phyloP scores from a whole-genome alignment of 1,284 basidiomycete genomes.

The Polyporus tsugae region DNA sequence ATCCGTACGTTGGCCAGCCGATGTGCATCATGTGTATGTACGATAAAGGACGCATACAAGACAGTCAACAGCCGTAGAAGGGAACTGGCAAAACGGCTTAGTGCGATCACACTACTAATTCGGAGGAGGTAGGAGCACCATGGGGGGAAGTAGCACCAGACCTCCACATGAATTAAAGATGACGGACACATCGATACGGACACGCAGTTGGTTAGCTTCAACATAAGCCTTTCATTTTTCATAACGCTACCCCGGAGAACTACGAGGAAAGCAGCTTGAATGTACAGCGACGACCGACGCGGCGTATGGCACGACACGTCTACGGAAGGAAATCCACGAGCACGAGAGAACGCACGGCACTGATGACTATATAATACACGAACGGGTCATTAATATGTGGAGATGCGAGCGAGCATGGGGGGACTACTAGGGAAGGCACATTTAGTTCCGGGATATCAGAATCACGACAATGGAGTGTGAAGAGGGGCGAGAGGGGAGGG shows the following conservation, averaged over 20 bases:
- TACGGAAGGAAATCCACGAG: background rate
- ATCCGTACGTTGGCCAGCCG: too few species aligned
- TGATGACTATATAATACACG: slow-evolving; percentile 7
- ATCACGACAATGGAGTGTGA: background rate
- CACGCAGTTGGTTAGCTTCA: background rate
- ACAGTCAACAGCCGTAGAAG: too few species aligned
- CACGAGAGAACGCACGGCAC: slow-evolving; percentile 1
- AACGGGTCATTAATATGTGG: slow-evolving; percentile 2
- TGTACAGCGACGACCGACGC: slow-evolving; percentile 2
- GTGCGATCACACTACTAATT: too few species aligned
- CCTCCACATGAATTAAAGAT: too few species aligned
- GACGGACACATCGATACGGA: too few species aligned
- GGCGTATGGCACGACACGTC: background rate
- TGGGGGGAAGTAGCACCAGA: too few species aligned
- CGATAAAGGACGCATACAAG: too few species aligned
- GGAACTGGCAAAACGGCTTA: too few species aligned
- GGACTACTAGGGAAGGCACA: background rate
- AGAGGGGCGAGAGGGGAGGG: background rate
- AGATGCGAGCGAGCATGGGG: background rate
- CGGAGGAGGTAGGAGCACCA: too few species aligned
- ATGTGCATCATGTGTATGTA: too few species aligned
- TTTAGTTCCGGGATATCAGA: background rate
- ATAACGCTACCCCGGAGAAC: slow-evolving; percentile 3
- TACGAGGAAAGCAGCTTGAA: background rate
- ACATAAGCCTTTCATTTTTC: slow-evolving; percentile 1